Evolutionary conservation across 192 early-diverging fungal species (phyloP).

Genomic region (Linnemannia hyalina): DNA sequence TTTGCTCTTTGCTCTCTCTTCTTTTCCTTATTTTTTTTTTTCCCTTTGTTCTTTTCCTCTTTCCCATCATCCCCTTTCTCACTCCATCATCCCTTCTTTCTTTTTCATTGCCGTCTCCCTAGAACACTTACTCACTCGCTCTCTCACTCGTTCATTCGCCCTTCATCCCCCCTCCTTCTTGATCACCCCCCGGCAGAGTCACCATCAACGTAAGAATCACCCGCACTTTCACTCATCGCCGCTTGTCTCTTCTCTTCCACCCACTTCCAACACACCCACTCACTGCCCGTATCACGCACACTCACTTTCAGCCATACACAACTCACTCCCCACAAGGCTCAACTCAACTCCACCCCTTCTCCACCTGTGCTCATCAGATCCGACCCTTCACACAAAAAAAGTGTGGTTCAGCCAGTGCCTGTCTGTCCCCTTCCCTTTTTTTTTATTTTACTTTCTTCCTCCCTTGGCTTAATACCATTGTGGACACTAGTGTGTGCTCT

Average conservation of each 20-base stretch:
- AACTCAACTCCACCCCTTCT: too few species aligned
- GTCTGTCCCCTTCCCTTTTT: neutral
- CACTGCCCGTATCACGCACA: neutral
- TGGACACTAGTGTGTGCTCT: neutral
- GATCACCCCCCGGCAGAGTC: neutral
- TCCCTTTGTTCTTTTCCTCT: neutral
- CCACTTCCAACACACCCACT: neutral
- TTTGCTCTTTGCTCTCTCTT: neutral
- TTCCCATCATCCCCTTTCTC: neutral
- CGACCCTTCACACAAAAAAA: too few species aligned
- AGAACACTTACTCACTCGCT: conserved; percentile 46
- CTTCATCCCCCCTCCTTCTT: neutral
- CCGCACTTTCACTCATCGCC: neutral
- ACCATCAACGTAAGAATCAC: neutral
- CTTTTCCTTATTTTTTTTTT: neutral
- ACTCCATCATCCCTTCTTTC: neutral
- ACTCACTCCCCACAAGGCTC: neutral
- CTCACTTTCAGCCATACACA: neutral
- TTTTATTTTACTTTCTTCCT: neutral
- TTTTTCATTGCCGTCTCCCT: conserved; percentile 21
- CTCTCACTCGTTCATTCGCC: conserved; percentile 33
- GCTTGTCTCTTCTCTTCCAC: neutral
- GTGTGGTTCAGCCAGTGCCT: too few species aligned
- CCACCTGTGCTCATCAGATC: neutral
- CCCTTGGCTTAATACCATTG: neutral